A percentile compares a stretch with the other conserved stretches of the same genome.
These are phyloP conservation scores for Fusarium nanum DNA, from an alignment of 2,329 filamentous ascomycete species.

Conservation along the genomic window DNA sequence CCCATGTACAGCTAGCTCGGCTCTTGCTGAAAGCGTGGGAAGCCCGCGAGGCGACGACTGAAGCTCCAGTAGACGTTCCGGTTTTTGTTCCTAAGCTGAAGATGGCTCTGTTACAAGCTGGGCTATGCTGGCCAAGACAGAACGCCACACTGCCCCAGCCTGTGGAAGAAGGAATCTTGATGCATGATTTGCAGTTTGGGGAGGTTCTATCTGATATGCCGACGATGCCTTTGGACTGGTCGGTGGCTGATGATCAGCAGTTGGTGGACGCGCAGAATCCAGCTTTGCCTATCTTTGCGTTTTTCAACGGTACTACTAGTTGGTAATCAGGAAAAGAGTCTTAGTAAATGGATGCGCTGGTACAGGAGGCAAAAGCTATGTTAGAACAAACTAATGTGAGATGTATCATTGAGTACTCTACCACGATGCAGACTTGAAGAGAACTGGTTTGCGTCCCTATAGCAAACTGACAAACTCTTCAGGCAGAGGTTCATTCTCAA, in stretches of 20 bases:
- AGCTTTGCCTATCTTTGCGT: conserved; percentile 12
- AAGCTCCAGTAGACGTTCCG: background rate
- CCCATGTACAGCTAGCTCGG: background rate
- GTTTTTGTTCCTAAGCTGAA: background rate
- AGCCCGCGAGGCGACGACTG: background rate
- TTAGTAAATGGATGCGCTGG: background rate
- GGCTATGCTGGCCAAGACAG: background rate
- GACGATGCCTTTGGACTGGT: background rate
- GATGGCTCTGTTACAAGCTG: background rate
- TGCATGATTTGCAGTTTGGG: background rate
- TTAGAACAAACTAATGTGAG: accelerated
- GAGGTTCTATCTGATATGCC: background rate
- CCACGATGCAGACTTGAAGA: background rate
- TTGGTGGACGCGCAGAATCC: background rate
- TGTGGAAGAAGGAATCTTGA: no score
- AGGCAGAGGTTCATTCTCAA: conserved; percentile 46
- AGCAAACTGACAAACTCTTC: conserved; percentile 31
- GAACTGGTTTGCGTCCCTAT: background rate
- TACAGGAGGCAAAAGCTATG: background rate
- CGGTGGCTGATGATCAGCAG: background rate
- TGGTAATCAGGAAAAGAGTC: background rate
- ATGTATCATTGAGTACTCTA: background rate
- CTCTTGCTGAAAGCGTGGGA: conserved; percentile 7
- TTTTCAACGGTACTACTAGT: background rate
- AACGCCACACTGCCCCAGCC: background rate